Evolutionary conservation across 73 alveolate genomes (phyloP).

Genomic region (Paramecium biaurelia): DNA sequence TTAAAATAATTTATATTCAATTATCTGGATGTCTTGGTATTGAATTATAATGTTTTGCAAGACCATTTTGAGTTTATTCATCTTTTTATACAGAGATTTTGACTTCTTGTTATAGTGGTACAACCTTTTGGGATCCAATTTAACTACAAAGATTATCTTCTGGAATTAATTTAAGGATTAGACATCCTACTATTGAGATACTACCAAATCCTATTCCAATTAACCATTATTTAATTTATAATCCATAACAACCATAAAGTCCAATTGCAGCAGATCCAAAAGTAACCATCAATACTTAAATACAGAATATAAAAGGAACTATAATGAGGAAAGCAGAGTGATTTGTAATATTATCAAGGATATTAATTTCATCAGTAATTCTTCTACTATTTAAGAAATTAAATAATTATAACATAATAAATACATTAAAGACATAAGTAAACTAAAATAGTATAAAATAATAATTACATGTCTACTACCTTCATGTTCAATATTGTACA

Average conservation of each 20-base stretch:
- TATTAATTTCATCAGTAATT: slow-evolving; percentile 84
- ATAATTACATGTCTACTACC: slow-evolving; percentile 76
- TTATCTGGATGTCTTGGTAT: not conserved
- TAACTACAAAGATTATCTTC: not conserved
- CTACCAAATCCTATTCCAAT: slow-evolving; percentile 56
- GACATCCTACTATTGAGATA: not conserved
- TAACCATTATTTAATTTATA: slow-evolving; percentile 37
- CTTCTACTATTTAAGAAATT: slow-evolving; percentile 86
- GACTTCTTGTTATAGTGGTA: not conserved
- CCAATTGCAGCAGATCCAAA: slow-evolving; percentile 54
- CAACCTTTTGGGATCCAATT: not conserved
- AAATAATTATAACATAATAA: slow-evolving; percentile 81
- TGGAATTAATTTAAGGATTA: slow-evolving; percentile 12
- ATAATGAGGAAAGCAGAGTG: slow-evolving; percentile 42
- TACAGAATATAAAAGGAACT: not conserved
- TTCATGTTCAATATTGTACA: slow-evolving; percentile 64
- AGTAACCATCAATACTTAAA: slow-evolving; percentile 32
- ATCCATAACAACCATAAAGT: slow-evolving; percentile 37
- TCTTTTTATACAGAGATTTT: not conserved
- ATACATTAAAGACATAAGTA: slow-evolving; percentile 87
- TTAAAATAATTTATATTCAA: not conserved
- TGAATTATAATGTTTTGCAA: not conserved
- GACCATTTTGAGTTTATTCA: not conserved
- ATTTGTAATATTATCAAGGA: slow-evolving; percentile 63
- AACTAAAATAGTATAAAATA: slow-evolving; percentile 4